Evolutionary conservation across 352 stramenopile genomes (phyloP).

Genomic region (Globisporangium middletonii): DNA sequence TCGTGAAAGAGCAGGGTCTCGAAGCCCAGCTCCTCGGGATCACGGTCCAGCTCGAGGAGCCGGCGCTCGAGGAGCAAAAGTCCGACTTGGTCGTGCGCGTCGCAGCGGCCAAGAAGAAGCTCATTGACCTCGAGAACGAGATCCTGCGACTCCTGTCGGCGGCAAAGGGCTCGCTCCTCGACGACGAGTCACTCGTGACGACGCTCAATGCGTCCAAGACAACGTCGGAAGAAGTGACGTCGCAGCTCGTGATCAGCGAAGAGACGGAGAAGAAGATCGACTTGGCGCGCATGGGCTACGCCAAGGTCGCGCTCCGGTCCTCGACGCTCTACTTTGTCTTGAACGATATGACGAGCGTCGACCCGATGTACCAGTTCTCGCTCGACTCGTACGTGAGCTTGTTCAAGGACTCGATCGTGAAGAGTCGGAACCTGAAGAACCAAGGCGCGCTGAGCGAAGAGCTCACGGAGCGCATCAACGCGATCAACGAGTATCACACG

Average conservation of each 20-base stretch:
- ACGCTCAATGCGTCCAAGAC: conserved; percentile 94
- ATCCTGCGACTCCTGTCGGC: conserved; percentile 91
- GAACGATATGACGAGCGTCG: conserved; percentile 92
- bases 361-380: conserved; percentile 98
- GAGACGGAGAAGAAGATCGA: conserved; percentile 96
- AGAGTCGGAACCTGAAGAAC: conserved; percentile 76
- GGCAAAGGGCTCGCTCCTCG: conserved; percentile 90
- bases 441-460: conserved; percentile 77
- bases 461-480: conserved; percentile 81
- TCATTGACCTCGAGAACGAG: conserved; percentile 95
- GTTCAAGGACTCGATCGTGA: conserved; percentile 93
- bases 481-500: conserved; percentile 95
- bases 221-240: conserved; percentile 91
- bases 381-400: conserved; percentile 93
- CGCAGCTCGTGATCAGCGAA: conserved; percentile 91
- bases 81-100: conserved; percentile 88
- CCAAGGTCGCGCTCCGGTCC: conserved; percentile 87
- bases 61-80: conserved; percentile 93
- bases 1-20: conserved; percentile 93
- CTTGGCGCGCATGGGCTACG: conserved; percentile 90
- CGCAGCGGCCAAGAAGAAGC: conserved; percentile 91
- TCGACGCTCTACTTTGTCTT: conserved; percentile 96
- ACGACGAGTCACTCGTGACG: conserved; percentile 93
- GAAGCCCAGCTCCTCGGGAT: conserved; percentile 93
- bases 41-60: conserved; percentile 93